Percentiles rank a stretch among this genome's conserved stretches.
Evolutionary conservation across 805 yeast species (phyloP).

Genomic region (Debaryomyces maramus): DNA sequence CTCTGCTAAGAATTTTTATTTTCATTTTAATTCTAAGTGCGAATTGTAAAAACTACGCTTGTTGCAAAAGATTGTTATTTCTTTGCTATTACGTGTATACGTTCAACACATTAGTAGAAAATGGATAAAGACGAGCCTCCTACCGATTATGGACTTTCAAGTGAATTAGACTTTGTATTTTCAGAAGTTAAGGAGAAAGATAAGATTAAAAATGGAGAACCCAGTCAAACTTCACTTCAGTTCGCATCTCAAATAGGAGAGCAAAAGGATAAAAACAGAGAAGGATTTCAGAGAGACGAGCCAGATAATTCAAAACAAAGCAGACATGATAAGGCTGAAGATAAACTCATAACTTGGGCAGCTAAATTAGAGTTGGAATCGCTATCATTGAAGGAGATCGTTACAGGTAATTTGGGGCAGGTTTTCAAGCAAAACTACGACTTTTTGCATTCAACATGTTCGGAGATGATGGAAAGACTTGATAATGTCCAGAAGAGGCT

Average conservation of each 20-base stretch:
- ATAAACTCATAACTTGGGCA: slow-evolving; percentile 27
- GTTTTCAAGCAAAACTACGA: slow-evolving; percentile 6
- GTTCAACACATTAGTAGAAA: too few relatives aligned
- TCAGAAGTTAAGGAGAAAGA: background rate
- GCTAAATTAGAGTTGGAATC: slow-evolving; percentile 31
- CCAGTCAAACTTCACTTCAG: slow-evolving; percentile 2
- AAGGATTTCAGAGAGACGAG: background rate
- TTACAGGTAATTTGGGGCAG: slow-evolving; percentile 9
- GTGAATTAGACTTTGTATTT: slow-evolving; percentile 1
- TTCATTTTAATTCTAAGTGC: background rate
- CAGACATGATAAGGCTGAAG: background rate
- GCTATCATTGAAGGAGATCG: slow-evolving; percentile 20
- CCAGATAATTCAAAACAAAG: background rate
- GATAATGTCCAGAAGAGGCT: too few relatives aligned
- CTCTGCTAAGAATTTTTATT: background rate
- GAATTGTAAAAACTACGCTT: background rate
- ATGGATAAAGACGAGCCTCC: slow-evolving; percentile 1
- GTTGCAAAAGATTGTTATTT: background rate
- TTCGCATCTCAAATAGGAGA: background rate
- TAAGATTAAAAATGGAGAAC: background rate
- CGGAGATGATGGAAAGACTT: too few relatives aligned
- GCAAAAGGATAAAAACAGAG: background rate
- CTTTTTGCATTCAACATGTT: background rate
- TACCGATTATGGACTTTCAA: slow-evolving; percentile 4
- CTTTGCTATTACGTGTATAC: too few relatives aligned